Percentiles rank a stretch among this genome's conserved stretches.
Conservation (phyloP, 2,329 filamentous ascomycete genomes). For the Canariomyces notabilis region DNA sequence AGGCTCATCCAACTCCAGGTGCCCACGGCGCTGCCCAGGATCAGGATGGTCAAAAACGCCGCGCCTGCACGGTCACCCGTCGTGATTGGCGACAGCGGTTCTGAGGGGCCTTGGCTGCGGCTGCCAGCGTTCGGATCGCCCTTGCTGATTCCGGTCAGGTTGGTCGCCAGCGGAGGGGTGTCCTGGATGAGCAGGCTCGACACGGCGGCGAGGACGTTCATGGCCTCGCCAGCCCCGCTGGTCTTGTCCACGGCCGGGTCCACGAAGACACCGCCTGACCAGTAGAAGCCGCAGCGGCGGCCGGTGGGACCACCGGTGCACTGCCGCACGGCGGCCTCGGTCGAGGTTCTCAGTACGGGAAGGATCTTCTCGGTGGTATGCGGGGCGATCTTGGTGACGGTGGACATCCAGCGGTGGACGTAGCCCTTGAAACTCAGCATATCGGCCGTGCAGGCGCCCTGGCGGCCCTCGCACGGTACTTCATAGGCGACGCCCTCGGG, state of each 20-base stretch:
- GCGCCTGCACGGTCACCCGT: conserved; percentile 44
- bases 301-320: conserved; percentile 56
- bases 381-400: conserved; percentile 58
- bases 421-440: conserved; percentile 71
- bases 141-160: conserved; percentile 43
- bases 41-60: conserved; percentile 43
- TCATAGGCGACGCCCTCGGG: conserved; percentile 58
- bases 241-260: conserved; percentile 35
- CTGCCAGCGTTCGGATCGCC: conserved; percentile 38
- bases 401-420: conserved; percentile 60
- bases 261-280: conserved; percentile 42
- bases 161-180: conserved; percentile 40
- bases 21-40: conserved; percentile 37
- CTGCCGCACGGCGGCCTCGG: conserved; percentile 54
- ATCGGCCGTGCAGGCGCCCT: conserved; percentile 60
- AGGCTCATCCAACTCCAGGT: conserved; percentile 47
- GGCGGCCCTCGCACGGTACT: conserved; percentile 55
- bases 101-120: conserved; percentile 23
- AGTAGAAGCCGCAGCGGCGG: conserved; percentile 62
- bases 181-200: conserved; percentile 45
- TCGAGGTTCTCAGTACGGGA: conserved; percentile 53
- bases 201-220: conserved; percentile 53
- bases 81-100: conserved; percentile 36
- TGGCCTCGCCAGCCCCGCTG: conserved; percentile 52
- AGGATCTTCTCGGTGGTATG: conserved; percentile 50